These are phyloP conservation scores for Salix caprea DNA, from an alignment of 345 rosid genomes.

Conservation along the genomic window DNA sequence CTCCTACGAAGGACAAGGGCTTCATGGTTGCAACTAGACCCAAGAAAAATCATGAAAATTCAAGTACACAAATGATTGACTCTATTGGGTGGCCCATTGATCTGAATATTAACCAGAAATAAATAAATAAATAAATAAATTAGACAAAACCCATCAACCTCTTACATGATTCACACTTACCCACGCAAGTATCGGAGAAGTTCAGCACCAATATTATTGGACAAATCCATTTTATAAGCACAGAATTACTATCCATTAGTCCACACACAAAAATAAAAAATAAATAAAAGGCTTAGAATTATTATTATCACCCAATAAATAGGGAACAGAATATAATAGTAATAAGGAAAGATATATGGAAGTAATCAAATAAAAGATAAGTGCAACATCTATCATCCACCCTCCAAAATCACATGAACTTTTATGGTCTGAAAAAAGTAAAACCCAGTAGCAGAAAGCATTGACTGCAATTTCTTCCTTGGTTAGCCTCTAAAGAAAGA, in stretches of 20 bases:
- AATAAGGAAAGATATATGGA: neutral
- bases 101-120: neutral
- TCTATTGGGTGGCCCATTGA: neutral
- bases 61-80: too few relatives aligned
- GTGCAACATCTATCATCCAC: neutral
- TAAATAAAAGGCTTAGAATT: neutral
- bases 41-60: neutral
- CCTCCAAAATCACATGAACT: neutral
- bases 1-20: neutral
- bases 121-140: neutral
- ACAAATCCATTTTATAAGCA: neutral
- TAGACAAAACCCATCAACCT: neutral
- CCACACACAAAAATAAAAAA: neutral
- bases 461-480: neutral
- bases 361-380: neutral
- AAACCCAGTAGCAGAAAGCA: neutral
- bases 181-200: too few relatives aligned
- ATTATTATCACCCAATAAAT: neutral
- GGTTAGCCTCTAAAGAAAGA: neutral
- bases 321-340: neutral
- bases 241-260: neutral
- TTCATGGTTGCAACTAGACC: conserved; percentile 1
- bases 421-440: conserved; percentile 3
- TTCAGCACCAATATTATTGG: neutral
- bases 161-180: too few relatives aligned